Conservation (phyloP, 2,329 filamentous ascomycete species). For the Fulvia fulva region DNA sequence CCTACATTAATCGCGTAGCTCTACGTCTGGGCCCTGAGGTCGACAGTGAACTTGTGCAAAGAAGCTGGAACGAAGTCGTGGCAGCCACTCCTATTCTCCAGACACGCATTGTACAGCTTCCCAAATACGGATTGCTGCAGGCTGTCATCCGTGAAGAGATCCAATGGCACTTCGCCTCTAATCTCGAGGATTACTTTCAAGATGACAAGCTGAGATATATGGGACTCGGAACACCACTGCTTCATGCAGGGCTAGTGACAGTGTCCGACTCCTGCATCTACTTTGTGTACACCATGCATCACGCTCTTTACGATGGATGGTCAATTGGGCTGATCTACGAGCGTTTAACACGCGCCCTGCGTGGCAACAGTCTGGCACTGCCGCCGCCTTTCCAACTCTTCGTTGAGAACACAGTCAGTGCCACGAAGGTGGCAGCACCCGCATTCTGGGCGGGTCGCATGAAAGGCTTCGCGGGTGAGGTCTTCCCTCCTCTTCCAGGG, state of each 20-base stretch:
- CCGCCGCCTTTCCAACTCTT: background rate
- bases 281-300: slow-evolving; percentile 31
- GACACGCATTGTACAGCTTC: background rate
- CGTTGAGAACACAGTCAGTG: too few species aligned
- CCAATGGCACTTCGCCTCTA: slow-evolving; percentile 29
- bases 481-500: background rate
- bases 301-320: slow-evolving; percentile 39
- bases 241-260: too few species aligned
- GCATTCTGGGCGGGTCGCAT: too few species aligned
- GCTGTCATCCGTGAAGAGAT: slow-evolving; percentile 28
- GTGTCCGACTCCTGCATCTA: too few species aligned
- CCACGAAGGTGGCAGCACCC: too few species aligned
- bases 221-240: slow-evolving; percentile 38
- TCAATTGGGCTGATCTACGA: slow-evolving; percentile 3
- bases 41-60: slow-evolving; percentile 31
- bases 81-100: background rate
- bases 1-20: slow-evolving; percentile 47
- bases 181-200: slow-evolving; percentile 34
- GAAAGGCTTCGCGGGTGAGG: too few species aligned
- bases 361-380: too few species aligned
- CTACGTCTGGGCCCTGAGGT: slow-evolving; percentile 18
- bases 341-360: too few species aligned
- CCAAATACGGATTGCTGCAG: slow-evolving; percentile 11
- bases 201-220: slow-evolving; percentile 34
- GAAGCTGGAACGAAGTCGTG: slow-evolving; percentile 31